A percentile compares a stretch with the other conserved stretches of the same genome.
phyloP scores from a whole-genome alignment of 2,329 filamentous ascomycete genomes.

The Neobulgaria alba region DNA sequence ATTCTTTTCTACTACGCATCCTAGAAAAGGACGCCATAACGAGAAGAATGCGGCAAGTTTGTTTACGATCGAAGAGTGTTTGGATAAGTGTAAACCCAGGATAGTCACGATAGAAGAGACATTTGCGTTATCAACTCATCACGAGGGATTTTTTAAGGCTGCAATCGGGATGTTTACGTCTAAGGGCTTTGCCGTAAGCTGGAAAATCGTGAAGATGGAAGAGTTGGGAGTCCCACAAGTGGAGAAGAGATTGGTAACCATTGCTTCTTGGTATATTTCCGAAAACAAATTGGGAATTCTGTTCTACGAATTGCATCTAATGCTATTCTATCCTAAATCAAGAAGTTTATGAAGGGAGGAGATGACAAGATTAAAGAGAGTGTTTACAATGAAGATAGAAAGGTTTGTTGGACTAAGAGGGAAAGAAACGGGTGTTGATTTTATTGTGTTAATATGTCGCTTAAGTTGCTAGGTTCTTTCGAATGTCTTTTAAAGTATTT shows the following conservation, averaged over 20 bases:
- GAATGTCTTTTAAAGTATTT: no score
- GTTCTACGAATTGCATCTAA: conserved; percentile 56
- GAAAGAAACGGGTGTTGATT: no score
- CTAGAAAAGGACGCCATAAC: conserved; percentile 46
- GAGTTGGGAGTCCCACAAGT: conserved; percentile 29
- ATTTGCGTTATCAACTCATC: conserved; percentile 43
- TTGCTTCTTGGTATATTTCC: conserved; percentile 37
- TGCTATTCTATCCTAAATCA: conserved; percentile 32
- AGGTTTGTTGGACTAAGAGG: no score
- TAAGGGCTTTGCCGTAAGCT: conserved; percentile 59
- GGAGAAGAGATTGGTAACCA: conserved; percentile 39
- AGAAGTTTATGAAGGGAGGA: conserved; percentile 28
- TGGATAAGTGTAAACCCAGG: conserved; percentile 52
- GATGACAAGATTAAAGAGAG: conserved; percentile 26
- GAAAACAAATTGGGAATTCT: conserved; percentile 68
- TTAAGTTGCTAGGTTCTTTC: no score
- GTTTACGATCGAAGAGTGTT: conserved; percentile 42
- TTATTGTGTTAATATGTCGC: no score
- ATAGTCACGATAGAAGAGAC: conserved; percentile 73
- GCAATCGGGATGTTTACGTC: conserved; percentile 56
- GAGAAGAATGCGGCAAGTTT: conserved; percentile 56
- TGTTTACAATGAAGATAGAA: background rate
- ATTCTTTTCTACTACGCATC: conserved; percentile 64
- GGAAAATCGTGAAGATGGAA: conserved; percentile 48
- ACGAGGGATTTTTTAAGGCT: conserved; percentile 7